Evolutionary conservation across 2,329 filamentous ascomycete species (phyloP), one percentile per base, ranked within the genome.

Genomic region (Teratosphaeria epicoccoides): DNA sequence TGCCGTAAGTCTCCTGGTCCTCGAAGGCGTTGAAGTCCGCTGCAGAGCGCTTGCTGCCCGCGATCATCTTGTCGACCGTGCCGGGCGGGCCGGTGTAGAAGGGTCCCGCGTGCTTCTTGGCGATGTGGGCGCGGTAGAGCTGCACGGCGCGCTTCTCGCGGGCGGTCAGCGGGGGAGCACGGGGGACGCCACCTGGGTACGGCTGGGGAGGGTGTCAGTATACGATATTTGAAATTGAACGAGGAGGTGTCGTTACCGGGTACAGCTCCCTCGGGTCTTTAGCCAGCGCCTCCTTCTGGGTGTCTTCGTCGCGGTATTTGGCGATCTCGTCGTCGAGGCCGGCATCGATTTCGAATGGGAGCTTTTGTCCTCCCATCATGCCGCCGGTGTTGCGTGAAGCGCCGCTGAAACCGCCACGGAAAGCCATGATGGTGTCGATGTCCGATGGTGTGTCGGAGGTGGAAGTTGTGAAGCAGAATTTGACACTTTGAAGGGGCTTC

Each of bases 1-100:
- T 68, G 55, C 43, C 52, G 0, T 57, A 57, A 7, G 76, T 73
- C 52, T 77, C 63, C 46, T 77, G 71, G 22, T 69, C 68, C 0
- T 74, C 78, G 11, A 79, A 68, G 0, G 76, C 74, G 56, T 79
- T 78, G 77, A 77, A 81, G 53, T 79, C 75, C 0, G 68, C 63
- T 40, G 73, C 76, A 0, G 73, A 73, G 58, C 78, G 79, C 2
- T 65, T 70, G 9, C 64, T 70, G 7, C 65, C 69, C 55, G 66
- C 66, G 51, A 64, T 62, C 12, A 46, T 46, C 44, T 76, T 76
- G 55, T 80, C 78, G 59, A 71, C 73, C 0, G 69, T 47, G 26
- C 54, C 54, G 14, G 46, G 49, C 6, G 52, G 52, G 4, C 54
- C 54, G 52, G 49, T 51, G 48, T 53, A 57, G 25, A 46, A 37